phyloP scores from a whole-genome alignment of 164 flowering plant genomes.

The Tetrastigma voinierianum region DNA sequence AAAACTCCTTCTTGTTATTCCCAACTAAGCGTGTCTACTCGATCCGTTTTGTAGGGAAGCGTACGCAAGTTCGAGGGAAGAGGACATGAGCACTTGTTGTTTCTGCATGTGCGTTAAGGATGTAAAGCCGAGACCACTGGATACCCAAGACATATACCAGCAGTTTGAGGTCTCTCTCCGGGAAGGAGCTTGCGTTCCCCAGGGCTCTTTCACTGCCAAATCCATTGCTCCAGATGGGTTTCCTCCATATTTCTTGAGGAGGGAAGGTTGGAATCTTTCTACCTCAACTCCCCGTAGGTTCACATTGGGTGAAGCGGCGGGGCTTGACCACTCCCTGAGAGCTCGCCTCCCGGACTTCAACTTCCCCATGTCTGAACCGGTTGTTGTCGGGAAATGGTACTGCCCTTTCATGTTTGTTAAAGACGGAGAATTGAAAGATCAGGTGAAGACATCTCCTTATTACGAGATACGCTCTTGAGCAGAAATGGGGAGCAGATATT shows the following conservation, averaged over 20 bases:
- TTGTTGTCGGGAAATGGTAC: conserved; percentile 34
- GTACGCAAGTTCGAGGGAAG: conserved; percentile 14
- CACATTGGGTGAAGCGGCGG: too few relatives aligned
- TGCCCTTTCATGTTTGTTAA: too few relatives aligned
- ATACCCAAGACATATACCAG: conserved; percentile 24
- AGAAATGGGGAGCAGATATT: conserved; percentile 34
- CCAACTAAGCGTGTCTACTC: too few relatives aligned
- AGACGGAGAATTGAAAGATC: too few relatives aligned
- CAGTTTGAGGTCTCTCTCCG: conserved; percentile 20
- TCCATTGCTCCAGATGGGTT: conserved; percentile 27
- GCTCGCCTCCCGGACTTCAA: conserved; percentile 20
- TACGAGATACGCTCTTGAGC: conserved; percentile 35
- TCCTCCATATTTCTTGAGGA: conserved; percentile 26
- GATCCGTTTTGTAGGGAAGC: conserved; percentile 30
- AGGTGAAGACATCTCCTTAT: conserved; percentile 29
- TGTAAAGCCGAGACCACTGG: conserved; percentile 21
- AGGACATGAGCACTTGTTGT: conserved; percentile 19
- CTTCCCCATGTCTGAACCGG: conserved; percentile 18
- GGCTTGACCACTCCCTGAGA: conserved; percentile 13
- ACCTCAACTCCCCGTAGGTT: too few relatives aligned
- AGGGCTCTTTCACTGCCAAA: conserved; percentile 27
- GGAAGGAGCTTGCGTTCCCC: conserved; percentile 6
- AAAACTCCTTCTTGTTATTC: too few relatives aligned
- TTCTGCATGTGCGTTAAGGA: conserved; percentile 17
- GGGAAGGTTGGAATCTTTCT: conserved; percentile 26